Conservation (phyloP, 2,329 filamentous ascomycete species). For the Curvularia lunata region DNA sequence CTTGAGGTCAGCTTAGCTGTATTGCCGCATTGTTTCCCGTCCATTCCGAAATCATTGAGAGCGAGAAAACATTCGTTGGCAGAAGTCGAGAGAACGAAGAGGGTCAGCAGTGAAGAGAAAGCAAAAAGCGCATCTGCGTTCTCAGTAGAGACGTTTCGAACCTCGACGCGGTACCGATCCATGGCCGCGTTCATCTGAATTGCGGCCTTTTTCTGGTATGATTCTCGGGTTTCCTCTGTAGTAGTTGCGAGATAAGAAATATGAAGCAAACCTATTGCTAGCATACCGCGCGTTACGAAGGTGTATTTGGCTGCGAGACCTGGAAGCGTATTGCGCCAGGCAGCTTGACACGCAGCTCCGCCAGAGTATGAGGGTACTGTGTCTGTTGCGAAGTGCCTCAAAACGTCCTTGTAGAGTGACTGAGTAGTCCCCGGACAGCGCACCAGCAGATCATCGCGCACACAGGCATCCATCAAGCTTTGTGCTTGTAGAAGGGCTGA, state of each 20-base stretch:
- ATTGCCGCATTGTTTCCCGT: too few relatives aligned
- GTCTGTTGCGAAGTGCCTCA: neutral
- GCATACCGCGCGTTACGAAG: conserved; percentile 53
- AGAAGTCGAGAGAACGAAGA: conserved; percentile 24
- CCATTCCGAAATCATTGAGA: neutral
- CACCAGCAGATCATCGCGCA: neutral
- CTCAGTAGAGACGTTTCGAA: conserved; percentile 43
- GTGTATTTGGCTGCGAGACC: conserved; percentile 45
- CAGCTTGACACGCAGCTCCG: conserved; percentile 10
- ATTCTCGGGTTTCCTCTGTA: conserved; percentile 16
- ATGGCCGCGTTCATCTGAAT: conserved; percentile 33
- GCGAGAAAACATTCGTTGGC: conserved; percentile 24
- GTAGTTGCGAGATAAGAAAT: conserved; percentile 41
- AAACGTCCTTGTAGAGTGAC: neutral
- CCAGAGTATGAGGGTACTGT: neutral
- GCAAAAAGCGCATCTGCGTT: conserved; percentile 51
- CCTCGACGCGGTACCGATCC: conserved; percentile 26
- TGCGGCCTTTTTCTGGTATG: conserved; percentile 27
- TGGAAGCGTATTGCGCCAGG: conserved; percentile 37
- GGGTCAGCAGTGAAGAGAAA: conserved; percentile 26
- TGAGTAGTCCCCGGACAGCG: neutral
- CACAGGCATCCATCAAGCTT: neutral
- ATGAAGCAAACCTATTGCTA: conserved; percentile 55
- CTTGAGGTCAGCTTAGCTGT: too few relatives aligned
- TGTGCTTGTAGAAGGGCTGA: too few relatives aligned